These are phyloP conservation scores for Cryphonectria parasitica DNA, from an alignment of 2,329 filamentous ascomycete species.

Conservation along the genomic window DNA sequence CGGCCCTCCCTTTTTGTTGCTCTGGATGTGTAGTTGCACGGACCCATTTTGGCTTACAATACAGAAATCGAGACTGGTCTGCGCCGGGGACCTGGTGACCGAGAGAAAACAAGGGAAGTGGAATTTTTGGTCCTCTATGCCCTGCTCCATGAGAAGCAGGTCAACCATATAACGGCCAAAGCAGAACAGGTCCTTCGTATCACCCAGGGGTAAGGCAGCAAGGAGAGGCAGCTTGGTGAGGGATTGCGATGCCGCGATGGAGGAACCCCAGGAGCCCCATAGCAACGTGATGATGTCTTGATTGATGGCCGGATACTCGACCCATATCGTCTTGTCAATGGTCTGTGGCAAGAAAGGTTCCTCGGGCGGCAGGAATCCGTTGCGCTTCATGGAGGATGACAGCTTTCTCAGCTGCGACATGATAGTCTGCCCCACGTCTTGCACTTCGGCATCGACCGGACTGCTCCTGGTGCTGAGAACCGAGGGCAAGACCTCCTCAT, in stretches of 20 bases:
- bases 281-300: slow-evolving; percentile 73
- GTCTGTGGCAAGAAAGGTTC: slow-evolving; percentile 73
- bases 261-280: slow-evolving; percentile 61
- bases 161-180: slow-evolving; percentile 80
- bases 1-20: slow-evolving; percentile 67
- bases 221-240: slow-evolving; percentile 57
- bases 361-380: slow-evolving; percentile 74
- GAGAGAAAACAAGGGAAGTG: slow-evolving; percentile 76
- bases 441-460: slow-evolving; percentile 50
- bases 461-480: slow-evolving; percentile 49
- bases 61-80: slow-evolving; percentile 71
- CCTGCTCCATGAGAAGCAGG: slow-evolving; percentile 73
- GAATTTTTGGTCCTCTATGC: slow-evolving; percentile 68
- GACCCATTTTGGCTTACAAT: slow-evolving; percentile 80
- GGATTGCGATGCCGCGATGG: slow-evolving; percentile 52
- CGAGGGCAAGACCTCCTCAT: slow-evolving; percentile 56
- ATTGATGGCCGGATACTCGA: slow-evolving; percentile 74
- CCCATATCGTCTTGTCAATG: slow-evolving; percentile 81
- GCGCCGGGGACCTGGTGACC: slow-evolving; percentile 70
- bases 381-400: slow-evolving; percentile 81
- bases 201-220: slow-evolving; percentile 75
- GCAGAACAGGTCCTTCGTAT: slow-evolving; percentile 73
- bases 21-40: slow-evolving; percentile 74
- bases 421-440: slow-evolving; percentile 59
- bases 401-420: slow-evolving; percentile 72